These are phyloP conservation scores for Cladosporium sp. DNA, from an alignment of 2,329 filamentous ascomycete genomes.

Conservation along the genomic window DNA sequence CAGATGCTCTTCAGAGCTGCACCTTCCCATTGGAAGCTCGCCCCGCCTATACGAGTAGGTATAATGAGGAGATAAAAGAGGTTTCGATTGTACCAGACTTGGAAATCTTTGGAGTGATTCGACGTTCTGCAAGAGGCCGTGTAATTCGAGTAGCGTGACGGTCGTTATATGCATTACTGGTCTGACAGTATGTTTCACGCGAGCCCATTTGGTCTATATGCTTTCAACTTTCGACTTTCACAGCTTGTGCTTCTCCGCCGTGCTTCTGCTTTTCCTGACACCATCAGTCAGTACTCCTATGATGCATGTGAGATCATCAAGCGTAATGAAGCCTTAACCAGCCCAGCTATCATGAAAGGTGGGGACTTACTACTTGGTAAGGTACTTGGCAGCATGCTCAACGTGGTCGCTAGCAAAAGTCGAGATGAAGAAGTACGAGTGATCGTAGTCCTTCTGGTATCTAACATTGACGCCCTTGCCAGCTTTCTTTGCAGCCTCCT, in stretches of 20 bases:
- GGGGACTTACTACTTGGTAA: constrained; percentile 40
- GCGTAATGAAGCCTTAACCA: no score
- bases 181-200: background rate
- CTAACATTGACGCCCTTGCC: constrained; percentile 74
- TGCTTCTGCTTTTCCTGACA: constrained; percentile 14
- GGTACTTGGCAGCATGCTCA: constrained; percentile 83
- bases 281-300: constrained; percentile 1
- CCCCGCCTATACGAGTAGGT: no score
- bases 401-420: constrained; percentile 88
- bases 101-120: no score
- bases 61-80: no score
- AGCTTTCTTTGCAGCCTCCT: constrained; percentile 72
- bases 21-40: no score
- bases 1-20: no score
- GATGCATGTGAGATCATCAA: background rate
- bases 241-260: background rate
- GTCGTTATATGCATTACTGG: background rate
- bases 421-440: constrained; percentile 96
- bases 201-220: background rate
- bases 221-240: background rate
- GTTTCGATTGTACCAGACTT: no score
- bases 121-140: no score
- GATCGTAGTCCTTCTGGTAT: constrained; percentile 90
- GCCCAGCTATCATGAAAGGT: no score
- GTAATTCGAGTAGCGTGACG: background rate